Evolutionary conservation across 2,329 filamentous ascomycete species (phyloP).

Genomic region (Penicillium sp.): DNA sequence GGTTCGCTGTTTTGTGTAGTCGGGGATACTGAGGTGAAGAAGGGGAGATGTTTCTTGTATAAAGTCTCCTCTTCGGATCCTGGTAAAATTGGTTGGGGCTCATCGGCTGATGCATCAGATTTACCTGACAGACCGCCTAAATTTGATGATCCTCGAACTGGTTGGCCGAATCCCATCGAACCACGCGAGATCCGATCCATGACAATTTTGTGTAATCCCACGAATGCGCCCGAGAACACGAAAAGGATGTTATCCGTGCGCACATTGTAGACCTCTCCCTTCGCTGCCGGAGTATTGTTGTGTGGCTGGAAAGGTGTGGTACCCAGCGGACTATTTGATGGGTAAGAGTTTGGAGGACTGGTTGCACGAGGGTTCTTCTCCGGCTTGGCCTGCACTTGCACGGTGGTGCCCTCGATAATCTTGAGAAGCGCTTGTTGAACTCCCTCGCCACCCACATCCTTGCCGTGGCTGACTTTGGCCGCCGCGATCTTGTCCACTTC

Average conservation of each 20-base stretch:
- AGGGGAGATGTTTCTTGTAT: slow-evolving; percentile 63
- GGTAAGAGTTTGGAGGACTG: slow-evolving; percentile 44
- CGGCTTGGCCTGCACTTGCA: slow-evolving; percentile 84
- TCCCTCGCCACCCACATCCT: slow-evolving; percentile 93
- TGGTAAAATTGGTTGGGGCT: slow-evolving; percentile 57
- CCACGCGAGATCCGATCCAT: slow-evolving; percentile 83
- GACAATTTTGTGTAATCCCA: slow-evolving; percentile 85
- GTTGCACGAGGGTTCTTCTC: slow-evolving; percentile 48
- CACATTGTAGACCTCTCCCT: slow-evolving; percentile 69
- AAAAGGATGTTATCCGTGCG: slow-evolving; percentile 97
- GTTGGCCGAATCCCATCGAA: slow-evolving; percentile 89
- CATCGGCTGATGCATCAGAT: slow-evolving; percentile 31
- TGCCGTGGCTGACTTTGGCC: slow-evolving; percentile 81
- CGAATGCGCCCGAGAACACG: slow-evolving; percentile 94
- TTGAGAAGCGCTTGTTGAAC: slow-evolving; percentile 95
- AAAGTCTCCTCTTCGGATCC: slow-evolving; percentile 67
- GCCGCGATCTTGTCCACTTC: slow-evolving; percentile 98
- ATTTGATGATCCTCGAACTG: slow-evolving; percentile 62
- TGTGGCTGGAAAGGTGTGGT: slow-evolving; percentile 37
- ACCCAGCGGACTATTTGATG: slow-evolving; percentile 44
- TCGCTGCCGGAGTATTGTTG: slow-evolving; percentile 44
- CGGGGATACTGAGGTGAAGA: slow-evolving; percentile 60
- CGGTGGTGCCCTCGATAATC: slow-evolving; percentile 91
- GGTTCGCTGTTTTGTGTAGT: slow-evolving; percentile 46
- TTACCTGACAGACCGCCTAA: slow-evolving; percentile 32